Percentiles rank a stretch among this genome's conserved stretches.
phyloP scores from a whole-genome alignment of 371 early-diverging fungal genomes.

The Mucor racemosus region DNA sequence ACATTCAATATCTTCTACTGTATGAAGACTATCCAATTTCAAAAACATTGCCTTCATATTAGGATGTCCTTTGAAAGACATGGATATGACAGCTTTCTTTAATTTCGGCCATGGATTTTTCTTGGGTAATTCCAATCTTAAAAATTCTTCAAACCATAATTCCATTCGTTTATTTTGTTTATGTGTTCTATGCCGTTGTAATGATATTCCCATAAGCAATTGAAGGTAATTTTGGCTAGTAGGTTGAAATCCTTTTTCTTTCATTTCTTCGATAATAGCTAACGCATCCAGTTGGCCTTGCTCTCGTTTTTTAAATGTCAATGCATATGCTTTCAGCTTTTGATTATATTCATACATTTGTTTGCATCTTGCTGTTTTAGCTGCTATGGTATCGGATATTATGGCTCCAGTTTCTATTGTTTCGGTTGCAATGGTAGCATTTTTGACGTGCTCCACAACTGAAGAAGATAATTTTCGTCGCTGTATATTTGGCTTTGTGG shows the following conservation, averaged over 20 bases:
- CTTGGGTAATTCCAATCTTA: neutral
- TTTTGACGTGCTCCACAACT: neutral
- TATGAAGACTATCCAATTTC: neutral
- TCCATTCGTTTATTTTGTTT: conserved; percentile 14
- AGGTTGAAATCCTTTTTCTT: conserved; percentile 7
- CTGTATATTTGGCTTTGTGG: neutral
- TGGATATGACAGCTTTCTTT: conserved; percentile 2
- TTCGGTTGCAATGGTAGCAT: neutral
- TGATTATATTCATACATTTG: conserved; percentile 16
- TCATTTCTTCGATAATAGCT: conserved; percentile 20
- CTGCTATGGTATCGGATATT: neutral
- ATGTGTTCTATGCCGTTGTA: conserved; percentile 1
- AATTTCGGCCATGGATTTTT: conserved; percentile 4
- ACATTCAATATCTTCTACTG: neutral
- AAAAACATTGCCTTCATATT: conserved; percentile 15
- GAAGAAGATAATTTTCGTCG: neutral
- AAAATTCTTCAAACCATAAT: conserved; percentile 24
- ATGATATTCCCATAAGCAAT: conserved; percentile 11
- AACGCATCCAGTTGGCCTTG: conserved; percentile 7
- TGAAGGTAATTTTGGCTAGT: conserved; percentile 21
- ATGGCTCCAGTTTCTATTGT: neutral
- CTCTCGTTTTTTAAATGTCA: neutral
- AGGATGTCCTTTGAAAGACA: conserved; percentile 20
- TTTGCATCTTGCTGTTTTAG: neutral
- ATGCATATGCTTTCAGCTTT: conserved; percentile 12